Conservation (phyloP, 176 grass and related monocot species). For the Sorghum bicolor region DNA sequence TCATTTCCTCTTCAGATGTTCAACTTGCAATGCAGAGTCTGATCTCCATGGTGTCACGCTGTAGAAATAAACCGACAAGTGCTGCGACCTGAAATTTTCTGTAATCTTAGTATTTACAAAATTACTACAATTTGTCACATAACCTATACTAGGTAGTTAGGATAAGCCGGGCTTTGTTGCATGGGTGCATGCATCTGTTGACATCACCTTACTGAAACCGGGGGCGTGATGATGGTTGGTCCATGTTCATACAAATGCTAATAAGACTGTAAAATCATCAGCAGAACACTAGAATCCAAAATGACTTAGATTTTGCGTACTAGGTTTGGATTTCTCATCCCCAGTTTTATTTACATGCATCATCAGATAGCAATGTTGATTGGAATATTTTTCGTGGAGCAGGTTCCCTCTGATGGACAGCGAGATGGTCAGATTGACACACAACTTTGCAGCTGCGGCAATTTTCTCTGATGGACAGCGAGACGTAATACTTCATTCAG, state of each 20-base stretch:
- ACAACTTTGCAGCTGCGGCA: not conserved
- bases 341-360: not conserved
- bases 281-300: not conserved
- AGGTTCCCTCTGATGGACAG: not conserved
- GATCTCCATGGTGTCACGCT: slow-evolving; percentile 6
- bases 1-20: slow-evolving; percentile 3
- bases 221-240: not conserved
- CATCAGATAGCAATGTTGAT: not conserved
- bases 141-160: slow-evolving; percentile 35
- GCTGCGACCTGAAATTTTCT: not conserved
- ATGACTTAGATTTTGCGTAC: not conserved
- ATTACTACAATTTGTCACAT: not conserved
- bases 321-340: not conserved
- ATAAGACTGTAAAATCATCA: not conserved
- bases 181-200: slow-evolving; percentile 24
- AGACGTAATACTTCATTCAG: not conserved
- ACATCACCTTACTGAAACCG: slow-evolving; percentile 21
- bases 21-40: slow-evolving; percentile 9
- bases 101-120: not conserved
- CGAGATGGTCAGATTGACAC: not conserved
- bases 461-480: not conserved
- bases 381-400: not conserved
- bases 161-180: slow-evolving; percentile 27
- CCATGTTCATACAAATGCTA: slow-evolving; percentile 10
- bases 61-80: slow-evolving; percentile 19